Percentiles rank a stretch among this genome's conserved stretches.
Evolutionary conservation across 495 filamentous ascomycete species (phyloP).

Genomic region (Aspergillus diversus): DNA sequence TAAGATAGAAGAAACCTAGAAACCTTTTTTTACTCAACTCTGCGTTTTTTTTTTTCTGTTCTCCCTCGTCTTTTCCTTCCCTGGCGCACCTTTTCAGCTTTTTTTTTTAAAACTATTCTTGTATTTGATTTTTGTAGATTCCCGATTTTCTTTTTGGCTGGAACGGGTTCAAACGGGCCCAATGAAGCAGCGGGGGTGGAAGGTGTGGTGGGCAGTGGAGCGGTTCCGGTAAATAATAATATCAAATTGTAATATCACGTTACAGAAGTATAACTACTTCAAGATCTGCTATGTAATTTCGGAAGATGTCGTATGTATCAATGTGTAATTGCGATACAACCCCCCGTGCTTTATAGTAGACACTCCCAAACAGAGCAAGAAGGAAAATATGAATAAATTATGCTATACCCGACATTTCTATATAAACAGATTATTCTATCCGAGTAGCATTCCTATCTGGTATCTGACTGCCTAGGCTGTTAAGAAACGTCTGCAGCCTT

Average conservation of each 20-base stretch:
- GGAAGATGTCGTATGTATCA: background rate
- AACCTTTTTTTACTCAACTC: constrained; percentile 9
- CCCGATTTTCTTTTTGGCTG: constrained; percentile 19
- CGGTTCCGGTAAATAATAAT: constrained; percentile 11
- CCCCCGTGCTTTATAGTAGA: too few species aligned
- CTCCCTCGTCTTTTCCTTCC: background rate
- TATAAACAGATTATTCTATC: too few species aligned
- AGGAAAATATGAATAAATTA: too few species aligned
- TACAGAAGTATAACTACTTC: background rate
- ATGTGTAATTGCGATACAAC: background rate
- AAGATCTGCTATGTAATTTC: constrained; percentile 1
- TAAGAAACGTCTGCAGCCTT: too few species aligned
- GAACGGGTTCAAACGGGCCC: constrained; percentile 19
- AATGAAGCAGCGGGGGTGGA: constrained; percentile 25
- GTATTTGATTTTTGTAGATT: constrained; percentile 15
- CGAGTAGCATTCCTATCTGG: too few species aligned
- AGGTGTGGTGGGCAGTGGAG: constrained; percentile 14
- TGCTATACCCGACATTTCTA: too few species aligned
- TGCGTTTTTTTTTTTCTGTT: constrained; percentile 12
- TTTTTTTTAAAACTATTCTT: constrained; percentile 11
- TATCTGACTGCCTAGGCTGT: too few species aligned
- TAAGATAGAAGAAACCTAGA: constrained; percentile 15
- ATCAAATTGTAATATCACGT: background rate
- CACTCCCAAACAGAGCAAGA: too few species aligned
- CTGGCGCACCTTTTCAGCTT: background rate